Conservation (phyloP, 352 stramenopile species). For the Phytophthora agathidicida region DNA sequence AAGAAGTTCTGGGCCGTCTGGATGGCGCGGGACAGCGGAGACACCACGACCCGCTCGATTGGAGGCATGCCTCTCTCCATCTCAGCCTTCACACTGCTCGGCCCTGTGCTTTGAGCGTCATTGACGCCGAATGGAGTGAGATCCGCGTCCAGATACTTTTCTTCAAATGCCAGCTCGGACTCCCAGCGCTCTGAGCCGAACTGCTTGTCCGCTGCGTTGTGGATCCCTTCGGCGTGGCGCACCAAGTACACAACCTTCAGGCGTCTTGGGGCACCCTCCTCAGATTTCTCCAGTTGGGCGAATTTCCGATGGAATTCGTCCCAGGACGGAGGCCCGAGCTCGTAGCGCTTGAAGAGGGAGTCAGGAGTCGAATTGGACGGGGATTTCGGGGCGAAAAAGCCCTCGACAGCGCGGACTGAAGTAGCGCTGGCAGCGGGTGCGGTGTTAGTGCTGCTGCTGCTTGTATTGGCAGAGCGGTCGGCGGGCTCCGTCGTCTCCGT, state of each 20-base stretch:
- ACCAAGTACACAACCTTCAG: conserved; percentile 84
- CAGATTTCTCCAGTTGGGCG: conserved; percentile 22
- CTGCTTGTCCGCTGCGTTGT: conserved; percentile 67
- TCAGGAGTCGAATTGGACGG: not conserved
- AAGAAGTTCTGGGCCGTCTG: conserved; percentile 75
- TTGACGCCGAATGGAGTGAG: conserved; percentile 63
- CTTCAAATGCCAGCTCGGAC: conserved; percentile 57
- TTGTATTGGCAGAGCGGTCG: not conserved
- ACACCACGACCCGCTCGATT: conserved; percentile 72
- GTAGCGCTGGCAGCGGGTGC: not conserved
- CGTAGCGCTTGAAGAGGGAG: conserved; percentile 43
- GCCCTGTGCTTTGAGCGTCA: conserved; percentile 55
- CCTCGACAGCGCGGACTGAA: conserved; percentile 24
- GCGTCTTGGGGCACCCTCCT: conserved; percentile 13
- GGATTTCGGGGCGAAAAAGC: conserved; percentile 36
- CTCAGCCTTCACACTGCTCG: conserved; percentile 37
- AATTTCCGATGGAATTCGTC: conserved; percentile 29
- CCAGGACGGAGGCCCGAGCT: conserved; percentile 36
- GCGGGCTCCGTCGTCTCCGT: conserved; percentile 15
- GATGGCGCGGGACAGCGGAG: conserved; percentile 68
- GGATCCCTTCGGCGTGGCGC: conserved; percentile 71
- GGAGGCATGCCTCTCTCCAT: conserved; percentile 58
- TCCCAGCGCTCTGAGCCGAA: conserved; percentile 64
- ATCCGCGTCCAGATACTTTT: conserved; percentile 66
- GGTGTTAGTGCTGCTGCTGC: not conserved